These are phyloP conservation scores for Laetiporus sulphureus DNA, from an alignment of 1,284 basidiomycete species.

Conservation along the genomic window DNA sequence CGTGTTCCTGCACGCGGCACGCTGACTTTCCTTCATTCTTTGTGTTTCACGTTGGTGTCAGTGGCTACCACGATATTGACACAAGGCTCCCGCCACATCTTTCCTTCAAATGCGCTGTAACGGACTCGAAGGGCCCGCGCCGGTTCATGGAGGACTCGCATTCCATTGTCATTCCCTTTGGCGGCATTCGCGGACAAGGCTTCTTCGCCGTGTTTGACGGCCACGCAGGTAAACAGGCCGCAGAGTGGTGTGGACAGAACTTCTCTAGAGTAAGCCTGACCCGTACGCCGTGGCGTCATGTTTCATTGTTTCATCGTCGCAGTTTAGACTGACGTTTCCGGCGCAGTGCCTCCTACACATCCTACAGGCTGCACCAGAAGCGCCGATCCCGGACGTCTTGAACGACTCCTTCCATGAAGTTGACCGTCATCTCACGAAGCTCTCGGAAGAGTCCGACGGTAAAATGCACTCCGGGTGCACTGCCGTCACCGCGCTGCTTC, in stretches of 20 bases:
- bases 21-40: background rate
- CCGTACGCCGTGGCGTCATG: background rate
- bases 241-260: constrained; percentile 97
- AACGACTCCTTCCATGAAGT: constrained; percentile 93
- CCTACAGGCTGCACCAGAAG: constrained; percentile 14
- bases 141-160: constrained; percentile 98
- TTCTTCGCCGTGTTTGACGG: constrained; percentile 99
- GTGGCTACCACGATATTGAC: constrained; percentile 2
- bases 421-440: constrained; percentile 74
- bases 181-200: constrained; percentile 85
- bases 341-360: constrained; percentile 23
- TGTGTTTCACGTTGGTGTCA: background rate
- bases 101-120: constrained; percentile 80
- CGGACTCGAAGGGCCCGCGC: constrained; percentile 87
- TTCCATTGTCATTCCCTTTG: constrained; percentile 93
- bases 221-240: constrained; percentile 97
- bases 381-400: constrained; percentile 78
- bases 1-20: background rate
- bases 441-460: constrained; percentile 79
- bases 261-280: constrained; percentile 76
- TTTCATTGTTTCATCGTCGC: constrained; percentile 4
- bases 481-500: constrained; percentile 94
- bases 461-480: constrained; percentile 97
- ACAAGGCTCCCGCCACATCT: constrained; percentile 32
- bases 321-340: constrained; percentile 3